Conservation (phyloP, 1,139 yeast genomes). For the Hyphopichia khmerensis region DNA sequence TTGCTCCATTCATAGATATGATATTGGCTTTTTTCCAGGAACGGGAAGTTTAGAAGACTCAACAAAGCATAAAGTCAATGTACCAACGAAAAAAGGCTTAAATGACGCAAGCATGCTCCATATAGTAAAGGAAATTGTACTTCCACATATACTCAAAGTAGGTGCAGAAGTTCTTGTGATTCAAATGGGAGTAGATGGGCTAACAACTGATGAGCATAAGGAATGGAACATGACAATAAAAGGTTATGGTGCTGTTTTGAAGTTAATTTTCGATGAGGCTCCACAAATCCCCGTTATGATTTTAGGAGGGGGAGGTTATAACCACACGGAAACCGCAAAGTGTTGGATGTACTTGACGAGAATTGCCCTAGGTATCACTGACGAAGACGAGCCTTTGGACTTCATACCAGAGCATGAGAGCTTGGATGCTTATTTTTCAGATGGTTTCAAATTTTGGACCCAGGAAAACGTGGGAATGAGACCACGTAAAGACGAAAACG, state of each 20-base stretch:
- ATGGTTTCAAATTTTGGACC: conserved; percentile 55
- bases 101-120: conserved; percentile 41
- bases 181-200: conserved; percentile 75
- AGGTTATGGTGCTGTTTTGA: conserved; percentile 45
- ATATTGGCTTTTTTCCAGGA: conserved; percentile 73
- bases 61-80: conserved; percentile 41
- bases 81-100: conserved; percentile 61
- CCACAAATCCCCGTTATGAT: conserved; percentile 38
- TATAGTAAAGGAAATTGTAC: conserved; percentile 41
- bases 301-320: conserved; percentile 81
- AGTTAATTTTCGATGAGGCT: conserved; percentile 25
- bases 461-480: conserved; percentile 20
- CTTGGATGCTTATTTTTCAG: conserved; percentile 44
- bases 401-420: conserved; percentile 54
- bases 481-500: conserved; percentile 43
- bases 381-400: conserved; percentile 21
- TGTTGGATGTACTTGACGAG: conserved; percentile 63
- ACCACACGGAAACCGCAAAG: conserved; percentile 60
- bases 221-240: conserved; percentile 69
- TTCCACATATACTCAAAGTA: conserved; percentile 39
- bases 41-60: conserved; percentile 47
- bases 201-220: conserved; percentile 50
- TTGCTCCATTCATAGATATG: conserved; percentile 63
- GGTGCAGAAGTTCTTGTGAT: conserved; percentile 57
- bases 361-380: conserved; percentile 18